phyloP scores from a whole-genome alignment of 129 eudicot species.

The Oenanthe sinensis region DNA sequence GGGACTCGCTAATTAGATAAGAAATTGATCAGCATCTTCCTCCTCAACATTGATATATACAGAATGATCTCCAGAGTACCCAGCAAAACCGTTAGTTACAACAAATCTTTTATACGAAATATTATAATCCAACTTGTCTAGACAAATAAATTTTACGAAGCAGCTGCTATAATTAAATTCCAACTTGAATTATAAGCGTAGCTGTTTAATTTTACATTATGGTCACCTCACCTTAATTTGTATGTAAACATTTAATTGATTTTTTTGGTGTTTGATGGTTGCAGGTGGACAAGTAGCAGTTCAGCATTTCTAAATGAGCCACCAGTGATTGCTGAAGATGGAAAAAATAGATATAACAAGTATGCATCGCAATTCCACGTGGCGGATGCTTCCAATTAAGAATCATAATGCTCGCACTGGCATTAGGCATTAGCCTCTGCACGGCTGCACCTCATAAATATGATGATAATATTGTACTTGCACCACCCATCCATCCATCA shows the following conservation, averaged over 20 bases:
- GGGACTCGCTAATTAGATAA: background rate
- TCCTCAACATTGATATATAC: background rate
- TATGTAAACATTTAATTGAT: no score
- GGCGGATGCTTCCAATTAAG: slow-evolving; percentile 21
- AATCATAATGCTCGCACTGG: slow-evolving; percentile 11
- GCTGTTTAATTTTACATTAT: no score
- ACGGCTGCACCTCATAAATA: slow-evolving; percentile 1
- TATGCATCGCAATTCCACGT: slow-evolving; percentile 62
- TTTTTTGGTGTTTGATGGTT: background rate
- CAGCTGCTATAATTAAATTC: no score
- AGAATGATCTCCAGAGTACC: no score
- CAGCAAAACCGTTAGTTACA: no score
- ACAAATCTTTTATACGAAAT: no score
- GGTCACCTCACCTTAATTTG: no score
- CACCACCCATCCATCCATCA: background rate
- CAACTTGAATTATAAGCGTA: no score
- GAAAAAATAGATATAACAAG: slow-evolving; percentile 12
- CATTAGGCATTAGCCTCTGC: no score
- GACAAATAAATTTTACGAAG: no score
- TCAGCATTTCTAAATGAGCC: slow-evolving; percentile 81
- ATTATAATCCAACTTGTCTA: no score
- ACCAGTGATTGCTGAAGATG: slow-evolving; percentile 51
- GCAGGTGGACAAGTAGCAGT: slow-evolving; percentile 69
- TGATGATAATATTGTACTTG: no score
- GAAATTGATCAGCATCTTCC: background rate